These are phyloP conservation scores for Pisolithus orientalis DNA, from an alignment of 768 basidiomycete genomes.

Conservation along the genomic window DNA sequence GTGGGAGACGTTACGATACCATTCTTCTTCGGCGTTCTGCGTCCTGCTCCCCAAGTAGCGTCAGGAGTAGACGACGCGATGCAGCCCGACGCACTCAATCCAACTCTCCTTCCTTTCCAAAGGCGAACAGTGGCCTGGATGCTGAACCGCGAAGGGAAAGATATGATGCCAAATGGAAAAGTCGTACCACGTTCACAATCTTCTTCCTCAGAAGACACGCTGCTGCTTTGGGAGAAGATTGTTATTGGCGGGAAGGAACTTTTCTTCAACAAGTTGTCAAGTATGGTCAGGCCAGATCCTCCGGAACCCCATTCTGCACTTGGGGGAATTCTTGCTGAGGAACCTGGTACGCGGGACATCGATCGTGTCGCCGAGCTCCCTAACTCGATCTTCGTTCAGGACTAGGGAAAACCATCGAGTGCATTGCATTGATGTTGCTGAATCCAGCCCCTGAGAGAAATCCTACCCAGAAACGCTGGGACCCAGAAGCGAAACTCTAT, in stretches of 20 bases:
- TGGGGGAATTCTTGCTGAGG: slow-evolving; percentile 85
- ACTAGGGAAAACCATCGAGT: slow-evolving; percentile 81
- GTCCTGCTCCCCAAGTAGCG: slow-evolving; percentile 51
- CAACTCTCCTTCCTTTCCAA: slow-evolving; percentile 81
- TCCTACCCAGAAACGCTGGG: slow-evolving; percentile 50
- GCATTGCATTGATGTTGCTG: slow-evolving; percentile 70
- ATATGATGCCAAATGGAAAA: slow-evolving; percentile 41
- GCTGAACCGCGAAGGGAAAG: slow-evolving; percentile 62
- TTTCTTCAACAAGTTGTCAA: slow-evolving; percentile 63
- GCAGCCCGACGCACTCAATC: slow-evolving; percentile 59
- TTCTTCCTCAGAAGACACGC: not conserved
- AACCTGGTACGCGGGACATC: slow-evolving; percentile 52
- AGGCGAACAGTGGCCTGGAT: slow-evolving; percentile 74
- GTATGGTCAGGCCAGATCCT: slow-evolving; percentile 31
- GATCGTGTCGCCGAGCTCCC: not conserved
- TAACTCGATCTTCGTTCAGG: slow-evolving; percentile 18
- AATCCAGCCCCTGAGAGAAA: slow-evolving; percentile 51
- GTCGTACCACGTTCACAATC: slow-evolving; percentile 23
- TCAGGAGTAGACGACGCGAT: slow-evolving; percentile 38
- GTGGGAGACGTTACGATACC: slow-evolving; percentile 50
- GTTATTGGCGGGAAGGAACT: slow-evolving; percentile 37
- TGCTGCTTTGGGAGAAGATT: slow-evolving; percentile 42
- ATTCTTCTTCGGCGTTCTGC: slow-evolving; percentile 64
- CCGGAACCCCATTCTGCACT: slow-evolving; percentile 33
- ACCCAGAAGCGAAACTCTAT: slow-evolving; percentile 48